A percentile compares a stretch with the other conserved stretches of the same genome.
These are phyloP conservation scores for Rhodomyrtus psidioides DNA, from an alignment of 441 rosid species.

Conservation along the genomic window DNA sequence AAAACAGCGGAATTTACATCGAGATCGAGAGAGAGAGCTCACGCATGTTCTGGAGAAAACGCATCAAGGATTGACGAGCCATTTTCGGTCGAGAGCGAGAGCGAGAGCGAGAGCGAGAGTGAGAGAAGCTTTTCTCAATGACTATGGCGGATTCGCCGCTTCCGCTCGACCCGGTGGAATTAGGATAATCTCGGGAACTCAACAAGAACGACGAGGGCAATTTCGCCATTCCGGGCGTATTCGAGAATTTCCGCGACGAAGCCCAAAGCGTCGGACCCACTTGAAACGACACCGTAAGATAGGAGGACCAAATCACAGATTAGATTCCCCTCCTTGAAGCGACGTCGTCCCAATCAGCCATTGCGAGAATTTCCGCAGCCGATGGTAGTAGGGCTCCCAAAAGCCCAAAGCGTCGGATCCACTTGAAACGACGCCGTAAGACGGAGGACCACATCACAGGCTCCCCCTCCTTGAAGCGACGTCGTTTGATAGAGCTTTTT, in stretches of 20 bases:
- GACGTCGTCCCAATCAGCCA: not conserved
- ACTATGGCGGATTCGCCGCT: not conserved
- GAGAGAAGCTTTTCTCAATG: not conserved
- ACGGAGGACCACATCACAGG: not conserved
- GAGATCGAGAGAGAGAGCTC: constrained; percentile 4
- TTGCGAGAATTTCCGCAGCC: too few species aligned
- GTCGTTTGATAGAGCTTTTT: not conserved
- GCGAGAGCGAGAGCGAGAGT: not conserved
- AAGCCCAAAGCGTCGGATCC: not conserved
- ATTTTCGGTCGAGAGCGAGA: not conserved
- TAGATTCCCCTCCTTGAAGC: not conserved
- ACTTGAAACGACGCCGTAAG: not conserved
- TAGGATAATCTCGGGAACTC: not conserved
- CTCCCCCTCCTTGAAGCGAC: not conserved
- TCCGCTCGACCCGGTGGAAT: not conserved
- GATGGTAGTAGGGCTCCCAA: too few species aligned
- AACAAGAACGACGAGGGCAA: not conserved
- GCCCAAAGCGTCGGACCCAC: not conserved
- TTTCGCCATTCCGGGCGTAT: not conserved
- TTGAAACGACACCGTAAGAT: not conserved
- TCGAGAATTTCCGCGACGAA: not conserved
- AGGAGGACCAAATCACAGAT: not conserved
- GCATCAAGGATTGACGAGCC: constrained; percentile 25
- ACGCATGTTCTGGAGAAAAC: constrained; percentile 21
- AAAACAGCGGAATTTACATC: not conserved